Conservation (phyloP, 1,284 basidiomycete species). For the Rhodotorula sp. region DNA sequence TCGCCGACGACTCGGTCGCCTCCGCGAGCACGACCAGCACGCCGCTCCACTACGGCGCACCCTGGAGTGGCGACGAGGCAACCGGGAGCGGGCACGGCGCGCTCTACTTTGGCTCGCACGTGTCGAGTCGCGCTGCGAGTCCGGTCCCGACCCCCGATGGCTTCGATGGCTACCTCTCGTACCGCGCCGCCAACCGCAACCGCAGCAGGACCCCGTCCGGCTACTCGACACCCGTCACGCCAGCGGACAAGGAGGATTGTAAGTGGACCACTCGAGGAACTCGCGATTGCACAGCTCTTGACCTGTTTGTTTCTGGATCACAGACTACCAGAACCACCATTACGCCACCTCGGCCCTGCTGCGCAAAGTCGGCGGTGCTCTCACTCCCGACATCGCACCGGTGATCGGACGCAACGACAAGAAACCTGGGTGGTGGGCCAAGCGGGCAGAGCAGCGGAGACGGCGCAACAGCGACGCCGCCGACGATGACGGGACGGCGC, state of each 20-base stretch:
- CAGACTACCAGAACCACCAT: slow-evolving; percentile 32
- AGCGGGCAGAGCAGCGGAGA: slow-evolving; percentile 18
- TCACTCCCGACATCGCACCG: slow-evolving; percentile 35
- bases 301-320: background rate
- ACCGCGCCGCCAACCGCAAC: slow-evolving; percentile 26
- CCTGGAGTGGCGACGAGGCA: slow-evolving; percentile 20
- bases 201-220: slow-evolving; percentile 27
- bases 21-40: background rate
- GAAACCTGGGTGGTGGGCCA: slow-evolving; percentile 37
- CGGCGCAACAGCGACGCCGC: slow-evolving; percentile 21
- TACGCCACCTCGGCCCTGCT: slow-evolving; percentile 35
- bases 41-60: slow-evolving; percentile 2
- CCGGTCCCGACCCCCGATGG: slow-evolving; percentile 17
- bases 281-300: background rate
- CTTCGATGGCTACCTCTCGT: slow-evolving; percentile 29
- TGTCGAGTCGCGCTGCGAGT: slow-evolving; percentile 27
- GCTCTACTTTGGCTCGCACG: slow-evolving; percentile 14
- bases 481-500: slow-evolving; percentile 6
- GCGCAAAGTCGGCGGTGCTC: slow-evolving; percentile 30
- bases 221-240: slow-evolving; percentile 23
- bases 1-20: background rate
- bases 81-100: background rate
- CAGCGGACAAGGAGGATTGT: slow-evolving; percentile 30
- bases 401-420: slow-evolving; percentile 32
- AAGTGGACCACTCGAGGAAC: background rate